A percentile compares a stretch with the other conserved stretches of the same genome.
Evolutionary conservation across 768 basidiomycete genomes (phyloP).

Genomic region (Trametes cingulata): DNA sequence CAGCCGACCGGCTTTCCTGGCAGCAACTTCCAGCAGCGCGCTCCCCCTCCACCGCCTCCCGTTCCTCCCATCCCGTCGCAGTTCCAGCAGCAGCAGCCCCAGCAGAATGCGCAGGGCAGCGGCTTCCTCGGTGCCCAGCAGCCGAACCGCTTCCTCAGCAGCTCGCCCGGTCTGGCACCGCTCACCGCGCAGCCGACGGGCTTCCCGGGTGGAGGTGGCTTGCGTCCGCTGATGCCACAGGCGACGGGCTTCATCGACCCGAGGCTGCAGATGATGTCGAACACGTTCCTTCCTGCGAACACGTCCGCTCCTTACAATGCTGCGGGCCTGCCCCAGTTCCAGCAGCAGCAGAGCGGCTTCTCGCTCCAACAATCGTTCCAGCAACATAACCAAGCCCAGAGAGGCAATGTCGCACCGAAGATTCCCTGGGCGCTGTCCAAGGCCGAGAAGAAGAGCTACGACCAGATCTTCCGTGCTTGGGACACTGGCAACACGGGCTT

Average conservation of each 20-base stretch:
- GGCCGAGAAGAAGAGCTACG: constrained; percentile 94
- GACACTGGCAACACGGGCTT: constrained; percentile 80
- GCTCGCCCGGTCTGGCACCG: constrained; percentile 52
- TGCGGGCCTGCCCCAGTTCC: constrained; percentile 67
- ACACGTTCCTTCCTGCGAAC: constrained; percentile 85
- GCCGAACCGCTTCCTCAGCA: constrained; percentile 52
- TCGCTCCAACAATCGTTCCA: constrained; percentile 84
- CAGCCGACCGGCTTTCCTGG: constrained; percentile 37
- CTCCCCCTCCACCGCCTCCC: constrained; percentile 54
- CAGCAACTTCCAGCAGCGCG: constrained; percentile 42
- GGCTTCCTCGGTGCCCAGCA: constrained; percentile 47
- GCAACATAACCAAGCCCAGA: constrained; percentile 77
- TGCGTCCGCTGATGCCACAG: constrained; percentile 63
- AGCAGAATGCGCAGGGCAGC: constrained; percentile 33
- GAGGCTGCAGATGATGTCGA: constrained; percentile 85
- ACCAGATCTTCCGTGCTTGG: constrained; percentile 97
- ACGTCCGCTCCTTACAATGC: constrained; percentile 57
- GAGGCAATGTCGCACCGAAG: constrained; percentile 63
- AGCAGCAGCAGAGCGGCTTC: constrained; percentile 52
- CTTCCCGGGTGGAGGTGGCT: constrained; percentile 44
- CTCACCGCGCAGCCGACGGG: constrained; percentile 60
- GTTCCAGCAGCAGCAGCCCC: constrained; percentile 55
- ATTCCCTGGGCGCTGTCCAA: constrained; percentile 87
- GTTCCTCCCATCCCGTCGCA: constrained; percentile 65
- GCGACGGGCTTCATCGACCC: constrained; percentile 83